Conservation (phyloP, 2,329 filamentous ascomycete genomes). For the Malbranchea zuffiana region DNA sequence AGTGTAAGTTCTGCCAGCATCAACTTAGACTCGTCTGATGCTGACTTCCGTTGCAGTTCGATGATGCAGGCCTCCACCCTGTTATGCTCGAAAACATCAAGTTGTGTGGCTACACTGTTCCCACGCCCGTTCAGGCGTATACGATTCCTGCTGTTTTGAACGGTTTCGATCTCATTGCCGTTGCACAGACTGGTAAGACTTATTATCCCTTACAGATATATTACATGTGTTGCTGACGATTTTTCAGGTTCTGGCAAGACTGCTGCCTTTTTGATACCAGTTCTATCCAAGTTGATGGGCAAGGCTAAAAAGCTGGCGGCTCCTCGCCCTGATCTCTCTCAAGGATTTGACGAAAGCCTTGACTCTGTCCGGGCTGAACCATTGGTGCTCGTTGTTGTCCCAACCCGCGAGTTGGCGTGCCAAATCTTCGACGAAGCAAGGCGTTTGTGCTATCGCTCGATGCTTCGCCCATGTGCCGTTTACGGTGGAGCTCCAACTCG, state of each 20-base stretch:
- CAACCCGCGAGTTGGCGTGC: slow-evolving; percentile 79
- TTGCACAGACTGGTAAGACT: slow-evolving; percentile 81
- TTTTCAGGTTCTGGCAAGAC: slow-evolving; percentile 84
- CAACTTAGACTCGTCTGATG: slow-evolving; percentile 1
- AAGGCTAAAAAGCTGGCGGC: slow-evolving; percentile 84
- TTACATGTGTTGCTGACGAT: slow-evolving; percentile 7
- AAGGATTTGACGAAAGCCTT: slow-evolving; percentile 41
- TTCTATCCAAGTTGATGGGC: slow-evolving; percentile 85
- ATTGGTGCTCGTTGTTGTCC: slow-evolving; percentile 71
- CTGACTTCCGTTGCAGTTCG: slow-evolving; percentile 42
- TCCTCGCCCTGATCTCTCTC: slow-evolving; percentile 54
- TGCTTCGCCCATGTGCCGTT: slow-evolving; percentile 80
- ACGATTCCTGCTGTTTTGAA: slow-evolving; percentile 67
- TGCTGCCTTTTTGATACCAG: slow-evolving; percentile 79
- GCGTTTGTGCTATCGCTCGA: slow-evolving; percentile 85
- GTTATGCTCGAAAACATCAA: slow-evolving; percentile 67
- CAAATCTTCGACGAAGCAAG: slow-evolving; percentile 93
- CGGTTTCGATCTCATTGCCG: slow-evolving; percentile 72
- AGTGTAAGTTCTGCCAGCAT: slow-evolving; percentile 32
- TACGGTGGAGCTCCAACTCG: slow-evolving; percentile 72
- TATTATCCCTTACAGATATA: not conserved
- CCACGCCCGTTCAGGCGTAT: slow-evolving; percentile 82
- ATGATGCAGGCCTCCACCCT: slow-evolving; percentile 73
- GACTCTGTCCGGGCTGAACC: slow-evolving; percentile 65
- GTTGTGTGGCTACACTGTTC: slow-evolving; percentile 57